Evolutionary conservation across 1,284 basidiomycete species (phyloP), one percentile per base, ranked within the genome.

Genomic region (Austroboletus novae-zelandiae): DNA sequence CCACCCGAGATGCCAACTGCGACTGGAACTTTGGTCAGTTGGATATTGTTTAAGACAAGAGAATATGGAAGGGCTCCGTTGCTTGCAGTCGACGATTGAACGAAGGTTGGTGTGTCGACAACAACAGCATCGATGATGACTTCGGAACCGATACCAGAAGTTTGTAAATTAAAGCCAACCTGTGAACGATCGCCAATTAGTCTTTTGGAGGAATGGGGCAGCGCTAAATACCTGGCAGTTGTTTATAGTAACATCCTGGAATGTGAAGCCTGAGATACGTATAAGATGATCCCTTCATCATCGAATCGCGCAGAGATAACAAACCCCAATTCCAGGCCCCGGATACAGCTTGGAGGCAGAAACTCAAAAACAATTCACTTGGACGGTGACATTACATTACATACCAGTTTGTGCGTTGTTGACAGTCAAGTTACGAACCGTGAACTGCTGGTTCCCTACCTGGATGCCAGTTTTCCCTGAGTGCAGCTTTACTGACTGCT

Each of bases 371-470:
- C 55, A 17, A 13, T 2, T 35, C 29, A 8, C 14, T 17, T 27
- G 23, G 9, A 17, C 15, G n/a, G 18, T 37, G 44, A 6, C 6
- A 45, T 2, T 2, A 27, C 25, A 27, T 27, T 30, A 54, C 57
- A 57, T 57, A 73, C 75, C 77, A 51, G 66, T 69, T 31, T 71
- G 57, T n/a, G 76, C 74, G 52, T 77, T 76, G 54, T 73, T 78
- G 53, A 80, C 65, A 2, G 77, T 78, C 45, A 80, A 61, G 57
- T 80, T 80, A 34, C 78, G 76, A 45, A 80, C 74, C 1, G 79
- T 80, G 58, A 79, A 77, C 10, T 80, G 79, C 55, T 80, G 78
- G 57, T 74, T 80, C 27, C 78, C 78, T 29, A 80, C 72, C 56
- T 69, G 64, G 25, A 81, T 68, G 35, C 77, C 78, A 14, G 69